A percentile compares a stretch with the other conserved stretches of the same genome.
These are phyloP conservation scores for Amniculicola lignicola DNA, from an alignment of 495 filamentous ascomycete genomes.

Conservation along the genomic window DNA sequence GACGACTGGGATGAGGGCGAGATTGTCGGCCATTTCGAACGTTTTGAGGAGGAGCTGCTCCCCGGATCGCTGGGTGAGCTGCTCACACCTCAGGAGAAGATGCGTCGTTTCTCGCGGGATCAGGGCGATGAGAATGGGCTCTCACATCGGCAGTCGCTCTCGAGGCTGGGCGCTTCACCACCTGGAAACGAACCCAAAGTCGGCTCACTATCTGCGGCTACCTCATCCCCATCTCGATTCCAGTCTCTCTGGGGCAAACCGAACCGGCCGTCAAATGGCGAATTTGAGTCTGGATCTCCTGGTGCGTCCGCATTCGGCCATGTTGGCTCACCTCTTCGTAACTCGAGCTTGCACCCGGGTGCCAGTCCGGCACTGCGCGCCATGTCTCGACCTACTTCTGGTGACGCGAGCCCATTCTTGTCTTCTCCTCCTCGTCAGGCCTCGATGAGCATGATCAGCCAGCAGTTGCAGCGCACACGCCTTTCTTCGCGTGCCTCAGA, in stretches of 20 bases:
- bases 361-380: conserved; percentile 66
- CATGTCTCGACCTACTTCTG: conserved; percentile 48
- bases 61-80: conserved; percentile 85
- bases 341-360: conserved; percentile 62
- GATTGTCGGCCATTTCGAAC: conserved; percentile 55
- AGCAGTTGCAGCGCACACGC: conserved; percentile 47
- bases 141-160: conserved; percentile 58
- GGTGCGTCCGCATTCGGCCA: conserved; percentile 67
- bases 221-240: conserved; percentile 83
- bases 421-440: conserved; percentile 63
- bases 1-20: conserved; percentile 61
- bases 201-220: conserved; percentile 64
- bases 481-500: conserved; percentile 36
- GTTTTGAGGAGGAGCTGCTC: conserved; percentile 87
- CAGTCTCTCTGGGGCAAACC: conserved; percentile 68
- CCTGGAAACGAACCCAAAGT: conserved; percentile 59
- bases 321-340: conserved; percentile 89
- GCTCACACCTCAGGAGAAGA: conserved; percentile 84
- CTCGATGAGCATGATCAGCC: conserved; percentile 47
- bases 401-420: conserved; percentile 61
- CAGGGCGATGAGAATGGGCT: conserved; percentile 42
- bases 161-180: conserved; percentile 52
- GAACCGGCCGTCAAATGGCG: conserved; percentile 52
- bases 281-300: conserved; percentile 35
- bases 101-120: conserved; percentile 76